phyloP scores from a whole-genome alignment of 1,284 basidiomycete genomes.

The Anthracocystis setariae region DNA sequence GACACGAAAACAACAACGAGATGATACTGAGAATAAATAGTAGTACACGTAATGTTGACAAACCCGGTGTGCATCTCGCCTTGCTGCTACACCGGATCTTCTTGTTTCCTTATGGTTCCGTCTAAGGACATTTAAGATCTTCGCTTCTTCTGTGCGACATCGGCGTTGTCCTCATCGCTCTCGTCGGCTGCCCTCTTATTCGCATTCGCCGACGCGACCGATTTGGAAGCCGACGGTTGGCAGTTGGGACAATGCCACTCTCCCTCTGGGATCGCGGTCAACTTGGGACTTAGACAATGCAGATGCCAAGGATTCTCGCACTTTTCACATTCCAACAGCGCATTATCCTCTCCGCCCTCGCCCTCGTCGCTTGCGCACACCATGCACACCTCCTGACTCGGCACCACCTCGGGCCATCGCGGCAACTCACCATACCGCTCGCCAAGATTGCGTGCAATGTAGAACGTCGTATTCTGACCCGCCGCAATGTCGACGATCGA shows the following conservation, averaged over 20 bases:
- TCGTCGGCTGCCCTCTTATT: slow-evolving; percentile 12
- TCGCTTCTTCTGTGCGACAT: slow-evolving; percentile 21
- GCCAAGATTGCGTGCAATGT: slow-evolving; percentile 75
- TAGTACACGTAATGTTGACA: no score
- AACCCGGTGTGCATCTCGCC: no score
- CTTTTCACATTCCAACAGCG: slow-evolving; percentile 70
- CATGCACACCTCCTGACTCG: slow-evolving; percentile 77
- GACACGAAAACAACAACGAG: no score
- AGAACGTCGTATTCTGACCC: slow-evolving; percentile 84
- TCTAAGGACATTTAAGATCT: slow-evolving; percentile 4
- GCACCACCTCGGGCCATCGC: slow-evolving; percentile 70
- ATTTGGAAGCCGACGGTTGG: slow-evolving; percentile 13
- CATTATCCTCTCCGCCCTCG: slow-evolving; percentile 44
- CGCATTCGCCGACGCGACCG: slow-evolving; percentile 2
- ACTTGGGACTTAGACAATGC: slow-evolving; percentile 80
- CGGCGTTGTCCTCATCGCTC: slow-evolving; percentile 21
- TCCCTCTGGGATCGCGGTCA: slow-evolving; percentile 81
- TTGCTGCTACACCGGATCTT: not conserved
- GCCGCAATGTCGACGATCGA: slow-evolving; percentile 82
- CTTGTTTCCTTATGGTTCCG: not conserved
- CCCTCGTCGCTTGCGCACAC: slow-evolving; percentile 78
- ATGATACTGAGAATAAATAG: no score
- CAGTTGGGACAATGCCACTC: slow-evolving; percentile 62
- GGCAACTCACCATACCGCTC: slow-evolving; percentile 58
- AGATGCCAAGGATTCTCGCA: slow-evolving; percentile 91